A percentile compares a stretch with the other conserved stretches of the same genome.
These are phyloP conservation scores for Phaeodactylum tricornutum DNA, from an alignment of 108 stramenopile genomes.

Conservation along the genomic window DNA sequence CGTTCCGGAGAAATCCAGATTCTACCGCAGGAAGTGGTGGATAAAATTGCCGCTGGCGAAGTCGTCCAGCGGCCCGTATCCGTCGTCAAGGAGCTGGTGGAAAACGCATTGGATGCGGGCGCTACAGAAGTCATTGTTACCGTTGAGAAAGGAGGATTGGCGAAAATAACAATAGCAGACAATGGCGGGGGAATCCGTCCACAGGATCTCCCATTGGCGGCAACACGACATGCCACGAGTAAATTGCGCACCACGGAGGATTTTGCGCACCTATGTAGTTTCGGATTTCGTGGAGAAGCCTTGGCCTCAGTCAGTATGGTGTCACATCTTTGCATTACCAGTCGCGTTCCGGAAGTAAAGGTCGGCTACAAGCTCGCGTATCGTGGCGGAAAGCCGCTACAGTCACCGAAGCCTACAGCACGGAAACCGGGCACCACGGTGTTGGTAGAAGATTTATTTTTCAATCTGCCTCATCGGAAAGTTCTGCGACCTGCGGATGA, in stretches of 20 bases:
- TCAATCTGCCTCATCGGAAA: slow-evolving; percentile 87
- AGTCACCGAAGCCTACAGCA: slow-evolving; percentile 72
- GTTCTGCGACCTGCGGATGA: slow-evolving; percentile 81
- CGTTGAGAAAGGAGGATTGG: slow-evolving; percentile 19
- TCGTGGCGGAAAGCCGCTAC: slow-evolving; percentile 55
- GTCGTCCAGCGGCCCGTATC: slow-evolving; percentile 93
- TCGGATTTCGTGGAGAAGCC: slow-evolving; percentile 99
- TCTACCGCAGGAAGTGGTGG: slow-evolving; percentile 79
- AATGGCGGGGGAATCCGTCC: slow-evolving; percentile 61
- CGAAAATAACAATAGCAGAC: slow-evolving; percentile 41
- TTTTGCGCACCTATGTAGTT: slow-evolving; percentile 65
- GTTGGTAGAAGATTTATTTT: slow-evolving; percentile 91
- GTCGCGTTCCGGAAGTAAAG: slow-evolving; percentile 1
- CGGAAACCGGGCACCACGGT: slow-evolving; percentile 87
- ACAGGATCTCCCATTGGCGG: slow-evolving; percentile 76
- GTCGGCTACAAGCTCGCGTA: slow-evolving; percentile 73
- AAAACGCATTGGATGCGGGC: slow-evolving; percentile 95
- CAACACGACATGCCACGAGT: slow-evolving; percentile 91
- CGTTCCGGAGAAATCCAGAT: too few species aligned
- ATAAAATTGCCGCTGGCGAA: slow-evolving; percentile 97
- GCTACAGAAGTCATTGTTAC: slow-evolving; percentile 21
- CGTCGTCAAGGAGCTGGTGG: slow-evolving; percentile 95
- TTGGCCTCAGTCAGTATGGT: slow-evolving; percentile 75
- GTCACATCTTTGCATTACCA: slow-evolving; percentile 31
- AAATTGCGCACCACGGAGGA: slow-evolving; percentile 87